phyloP scores from a whole-genome alignment of 2,329 filamentous ascomycete genomes.

The Aureobasidium lini region DNA sequence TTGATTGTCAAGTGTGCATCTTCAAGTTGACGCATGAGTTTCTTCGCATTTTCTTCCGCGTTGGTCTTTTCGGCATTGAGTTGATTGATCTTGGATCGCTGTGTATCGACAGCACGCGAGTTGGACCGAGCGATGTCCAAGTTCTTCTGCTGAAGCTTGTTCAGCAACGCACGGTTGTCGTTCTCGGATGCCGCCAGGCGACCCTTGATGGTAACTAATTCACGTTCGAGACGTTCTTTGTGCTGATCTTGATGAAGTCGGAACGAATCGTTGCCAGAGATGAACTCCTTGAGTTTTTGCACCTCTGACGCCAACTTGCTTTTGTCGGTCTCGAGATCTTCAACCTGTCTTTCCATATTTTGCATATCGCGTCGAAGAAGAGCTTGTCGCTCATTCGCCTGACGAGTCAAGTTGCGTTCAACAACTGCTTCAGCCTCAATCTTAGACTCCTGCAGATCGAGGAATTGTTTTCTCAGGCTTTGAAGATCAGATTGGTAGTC shows the following conservation, averaged over 20 bases:
- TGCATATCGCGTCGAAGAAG: slow-evolving; percentile 74
- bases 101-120: slow-evolving; percentile 76
- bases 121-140: slow-evolving; percentile 88
- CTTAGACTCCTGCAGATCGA: slow-evolving; percentile 77
- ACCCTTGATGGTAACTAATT: slow-evolving; percentile 84
- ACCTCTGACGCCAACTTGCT: slow-evolving; percentile 69
- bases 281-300: slow-evolving; percentile 77
- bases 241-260: slow-evolving; percentile 85
- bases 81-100: slow-evolving; percentile 65
- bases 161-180: slow-evolving; percentile 88
- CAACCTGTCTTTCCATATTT: slow-evolving; percentile 65
- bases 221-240: slow-evolving; percentile 86
- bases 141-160: slow-evolving; percentile 96
- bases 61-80: slow-evolving; percentile 78
- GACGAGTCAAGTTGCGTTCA: slow-evolving; percentile 68
- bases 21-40: slow-evolving; percentile 74
- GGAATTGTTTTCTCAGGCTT: slow-evolving; percentile 72
- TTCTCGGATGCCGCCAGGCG: slow-evolving; percentile 88
- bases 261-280: slow-evolving; percentile 83
- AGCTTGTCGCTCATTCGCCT: slow-evolving; percentile 72
- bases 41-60: slow-evolving; percentile 73
- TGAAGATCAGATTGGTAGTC: slow-evolving; percentile 82
- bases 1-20: slow-evolving; percentile 77
- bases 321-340: slow-evolving; percentile 73
- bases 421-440: slow-evolving; percentile 72